Evolutionary conservation across 345 rosid species (phyloP).

Genomic region (Eucalyptus marginata): DNA sequence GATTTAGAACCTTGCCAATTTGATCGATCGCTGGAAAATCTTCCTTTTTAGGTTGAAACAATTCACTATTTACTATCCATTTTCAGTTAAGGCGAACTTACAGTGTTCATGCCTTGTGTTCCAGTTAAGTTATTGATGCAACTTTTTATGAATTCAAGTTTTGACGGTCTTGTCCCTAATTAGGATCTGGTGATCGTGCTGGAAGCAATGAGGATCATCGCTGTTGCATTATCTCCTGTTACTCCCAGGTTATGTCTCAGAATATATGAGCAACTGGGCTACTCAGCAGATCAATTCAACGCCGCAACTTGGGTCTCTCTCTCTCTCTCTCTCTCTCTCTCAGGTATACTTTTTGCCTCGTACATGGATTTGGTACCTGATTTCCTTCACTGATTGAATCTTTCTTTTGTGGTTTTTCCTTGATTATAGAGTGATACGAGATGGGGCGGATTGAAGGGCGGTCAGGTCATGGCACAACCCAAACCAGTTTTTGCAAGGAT

Average conservation of each 20-base stretch:
- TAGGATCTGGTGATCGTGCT: slow-evolving; percentile 85
- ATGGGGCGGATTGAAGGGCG: slow-evolving; percentile 89
- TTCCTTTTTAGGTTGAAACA: background rate
- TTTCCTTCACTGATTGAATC: background rate
- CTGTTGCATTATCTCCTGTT: slow-evolving; percentile 67
- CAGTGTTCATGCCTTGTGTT: background rate
- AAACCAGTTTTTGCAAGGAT: slow-evolving; percentile 77
- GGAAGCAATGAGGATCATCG: slow-evolving; percentile 82
- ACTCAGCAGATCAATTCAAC: slow-evolving; percentile 41
- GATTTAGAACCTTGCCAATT: background rate
- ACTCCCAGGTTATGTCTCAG: slow-evolving; percentile 59
- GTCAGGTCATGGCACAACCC: slow-evolving; percentile 80
- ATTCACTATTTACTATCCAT: background rate
- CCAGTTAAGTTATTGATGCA: background rate
- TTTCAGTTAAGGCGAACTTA: background rate
- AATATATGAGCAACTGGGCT: slow-evolving; percentile 85
- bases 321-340: background rate
- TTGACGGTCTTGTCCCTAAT: background rate
- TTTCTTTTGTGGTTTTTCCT: background rate
- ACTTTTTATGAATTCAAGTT: background rate
- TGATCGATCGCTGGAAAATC: background rate
- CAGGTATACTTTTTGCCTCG: background rate
- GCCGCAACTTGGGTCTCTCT: slow-evolving; percentile 47
- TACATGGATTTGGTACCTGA: background rate
- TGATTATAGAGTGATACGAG: slow-evolving; percentile 45